Evolutionary conservation across 345 rosid species (phyloP).

Genomic region (Dovyalis caffra): DNA sequence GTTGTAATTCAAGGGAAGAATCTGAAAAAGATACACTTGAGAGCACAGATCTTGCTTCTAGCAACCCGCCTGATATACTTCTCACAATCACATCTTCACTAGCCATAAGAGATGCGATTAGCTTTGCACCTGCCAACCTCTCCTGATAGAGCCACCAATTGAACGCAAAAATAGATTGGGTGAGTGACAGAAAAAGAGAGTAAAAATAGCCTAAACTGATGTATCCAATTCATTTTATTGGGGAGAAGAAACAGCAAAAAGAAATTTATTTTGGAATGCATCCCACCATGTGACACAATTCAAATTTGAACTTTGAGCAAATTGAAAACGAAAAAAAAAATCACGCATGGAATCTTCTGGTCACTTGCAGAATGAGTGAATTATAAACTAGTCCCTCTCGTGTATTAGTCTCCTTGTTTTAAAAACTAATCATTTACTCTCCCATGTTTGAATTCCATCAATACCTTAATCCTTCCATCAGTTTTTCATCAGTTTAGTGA

Average conservation of each 20-base stretch:
- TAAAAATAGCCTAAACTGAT: not conserved
- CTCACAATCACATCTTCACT: slow-evolving; percentile 68
- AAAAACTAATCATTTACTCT: too few species aligned
- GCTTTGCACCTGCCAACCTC: slow-evolving; percentile 78
- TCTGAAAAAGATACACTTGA: slow-evolving; percentile 49
- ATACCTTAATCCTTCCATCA: too few species aligned
- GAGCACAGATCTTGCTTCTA: slow-evolving; percentile 68
- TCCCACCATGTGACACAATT: not conserved
- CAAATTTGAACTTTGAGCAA: not conserved
- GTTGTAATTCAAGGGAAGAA: slow-evolving; percentile 51
- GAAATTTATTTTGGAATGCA: not conserved
- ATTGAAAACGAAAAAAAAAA: too few species aligned
- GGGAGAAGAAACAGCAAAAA: not conserved
- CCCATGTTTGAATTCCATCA: too few species aligned
- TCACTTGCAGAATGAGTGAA: too few species aligned
- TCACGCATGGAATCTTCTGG: not conserved
- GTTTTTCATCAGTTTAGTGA: too few species aligned
- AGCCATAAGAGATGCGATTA: slow-evolving; percentile 79
- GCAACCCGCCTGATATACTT: slow-evolving; percentile 62
- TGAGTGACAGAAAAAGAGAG: not conserved
- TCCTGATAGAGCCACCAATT: slow-evolving; percentile 47
- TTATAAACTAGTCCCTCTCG: too few species aligned
- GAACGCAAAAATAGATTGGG: not conserved
- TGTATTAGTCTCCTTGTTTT: too few species aligned
- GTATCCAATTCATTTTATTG: too few species aligned